phyloP scores from a whole-genome alignment of 331 rosid species.

The Malus hybrid region DNA sequence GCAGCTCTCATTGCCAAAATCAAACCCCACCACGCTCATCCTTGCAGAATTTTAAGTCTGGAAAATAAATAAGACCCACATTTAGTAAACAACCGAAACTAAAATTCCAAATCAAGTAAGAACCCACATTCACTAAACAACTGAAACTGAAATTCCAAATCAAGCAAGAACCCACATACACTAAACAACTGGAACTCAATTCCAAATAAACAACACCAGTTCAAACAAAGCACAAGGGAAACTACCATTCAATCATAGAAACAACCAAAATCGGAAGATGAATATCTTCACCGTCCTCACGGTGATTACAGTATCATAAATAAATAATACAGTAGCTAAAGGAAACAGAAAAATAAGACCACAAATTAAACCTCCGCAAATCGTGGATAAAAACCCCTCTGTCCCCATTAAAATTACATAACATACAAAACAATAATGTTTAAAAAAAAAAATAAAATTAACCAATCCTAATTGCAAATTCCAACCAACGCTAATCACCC shows the following conservation, averaged over 20 bases:
- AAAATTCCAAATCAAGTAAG: background rate
- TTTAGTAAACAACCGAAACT: background rate
- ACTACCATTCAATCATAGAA: background rate
- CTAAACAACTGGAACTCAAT: background rate
- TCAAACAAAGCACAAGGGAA: background rate
- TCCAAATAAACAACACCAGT: background rate
- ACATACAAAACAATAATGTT: too few relatives aligned
- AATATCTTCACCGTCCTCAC: background rate
- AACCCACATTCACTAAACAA: background rate
- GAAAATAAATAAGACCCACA: background rate
- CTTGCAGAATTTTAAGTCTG: conserved; percentile 26
- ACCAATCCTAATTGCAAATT: too few relatives aligned
- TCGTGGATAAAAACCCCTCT: too few relatives aligned
- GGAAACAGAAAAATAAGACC: background rate
- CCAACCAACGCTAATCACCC: background rate
- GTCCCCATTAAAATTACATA: too few relatives aligned
- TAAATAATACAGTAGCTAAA: background rate
- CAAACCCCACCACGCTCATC: conserved; percentile 98
- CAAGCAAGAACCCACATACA: conserved; percentile 40
- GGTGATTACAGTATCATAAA: background rate
- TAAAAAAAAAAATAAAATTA: too few relatives aligned
- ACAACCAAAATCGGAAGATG: background rate
- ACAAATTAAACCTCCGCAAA: background rate
- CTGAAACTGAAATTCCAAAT: conserved; percentile 71
- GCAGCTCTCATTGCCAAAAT: conserved; percentile 92